phyloP scores from a whole-genome alignment of 2,329 filamentous ascomycete species.

The Curvularia sp. region DNA sequence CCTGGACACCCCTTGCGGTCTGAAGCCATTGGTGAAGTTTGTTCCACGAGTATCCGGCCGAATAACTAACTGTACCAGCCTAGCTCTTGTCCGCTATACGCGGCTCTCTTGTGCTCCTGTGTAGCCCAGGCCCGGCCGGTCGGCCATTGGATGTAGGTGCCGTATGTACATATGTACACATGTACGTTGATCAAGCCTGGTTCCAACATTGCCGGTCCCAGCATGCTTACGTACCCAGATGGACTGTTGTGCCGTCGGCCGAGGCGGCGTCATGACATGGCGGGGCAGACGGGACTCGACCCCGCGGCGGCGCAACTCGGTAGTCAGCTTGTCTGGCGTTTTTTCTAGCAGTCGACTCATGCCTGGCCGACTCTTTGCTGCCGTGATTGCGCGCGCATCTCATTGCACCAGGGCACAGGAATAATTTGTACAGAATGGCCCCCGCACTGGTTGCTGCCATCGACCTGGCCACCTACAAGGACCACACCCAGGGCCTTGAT shows the following conservation, averaged over 20 bases:
- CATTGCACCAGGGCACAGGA: constrained; percentile 3
- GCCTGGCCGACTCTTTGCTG: constrained; percentile 3
- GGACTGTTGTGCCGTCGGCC: neutral
- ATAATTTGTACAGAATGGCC: constrained; percentile 49
- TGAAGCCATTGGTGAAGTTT: neutral
- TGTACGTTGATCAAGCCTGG: too few relatives aligned
- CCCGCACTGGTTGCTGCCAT: constrained; percentile 59
- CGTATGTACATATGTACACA: too few relatives aligned
- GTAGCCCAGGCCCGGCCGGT: neutral
- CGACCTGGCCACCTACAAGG: constrained; percentile 55
- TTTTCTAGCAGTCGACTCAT: constrained; percentile 17
- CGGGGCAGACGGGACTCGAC: constrained; percentile 20
- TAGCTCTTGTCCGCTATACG: neutral
- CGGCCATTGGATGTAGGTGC: neutral
- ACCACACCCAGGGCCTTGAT: constrained; percentile 59
- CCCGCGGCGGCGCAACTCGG: constrained; percentile 22
- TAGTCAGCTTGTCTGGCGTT: constrained; percentile 11
- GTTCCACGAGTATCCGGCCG: neutral
- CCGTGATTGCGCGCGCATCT: neutral
- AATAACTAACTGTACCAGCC: neutral
- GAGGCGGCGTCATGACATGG: constrained; percentile 18
- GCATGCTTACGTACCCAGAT: neutral
- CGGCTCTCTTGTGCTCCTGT: neutral
- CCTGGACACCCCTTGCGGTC: neutral
- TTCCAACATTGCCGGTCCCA: neutral